A percentile compares a stretch with the other conserved stretches of the same genome.
Conservation (phyloP, 805 yeast genomes). For the Candida germanica region DNA sequence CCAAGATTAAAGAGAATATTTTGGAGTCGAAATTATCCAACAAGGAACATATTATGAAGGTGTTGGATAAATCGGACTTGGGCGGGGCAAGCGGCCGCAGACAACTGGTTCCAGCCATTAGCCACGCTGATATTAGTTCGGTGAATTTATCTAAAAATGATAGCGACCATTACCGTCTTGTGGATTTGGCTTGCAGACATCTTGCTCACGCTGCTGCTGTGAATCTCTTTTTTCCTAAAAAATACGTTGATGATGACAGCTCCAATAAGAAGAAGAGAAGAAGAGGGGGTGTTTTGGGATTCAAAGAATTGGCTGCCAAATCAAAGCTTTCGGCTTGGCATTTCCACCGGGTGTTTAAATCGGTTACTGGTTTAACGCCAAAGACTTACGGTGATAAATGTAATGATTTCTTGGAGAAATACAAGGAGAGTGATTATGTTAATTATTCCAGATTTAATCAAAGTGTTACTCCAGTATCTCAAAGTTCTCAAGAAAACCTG, state of each 20-base stretch:
- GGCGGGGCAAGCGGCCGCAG: slow-evolving; percentile 21
- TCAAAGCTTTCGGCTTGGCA: slow-evolving; percentile 88
- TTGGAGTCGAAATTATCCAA: slow-evolving; percentile 22
- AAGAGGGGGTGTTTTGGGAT: slow-evolving; percentile 78
- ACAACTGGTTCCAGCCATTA: slow-evolving; percentile 23
- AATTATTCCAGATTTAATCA: slow-evolving; percentile 13
- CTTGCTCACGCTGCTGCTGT: slow-evolving; percentile 75
- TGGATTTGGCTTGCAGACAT: slow-evolving; percentile 78
- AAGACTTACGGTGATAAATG: slow-evolving; percentile 86
- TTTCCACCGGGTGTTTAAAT: slow-evolving; percentile 85
- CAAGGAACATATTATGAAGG: slow-evolving; percentile 23
- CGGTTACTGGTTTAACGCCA: slow-evolving; percentile 83
- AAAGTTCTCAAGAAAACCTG: slow-evolving; percentile 3
- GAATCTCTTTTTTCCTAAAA: slow-evolving; percentile 27
- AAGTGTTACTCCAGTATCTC: slow-evolving; percentile 10
- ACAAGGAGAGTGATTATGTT: slow-evolving; percentile 19
- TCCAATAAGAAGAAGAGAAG: slow-evolving; percentile 44
- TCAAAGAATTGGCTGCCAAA: slow-evolving; percentile 83
- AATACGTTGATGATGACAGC: slow-evolving; percentile 17
- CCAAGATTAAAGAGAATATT: slow-evolving; percentile 35
- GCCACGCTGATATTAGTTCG: slow-evolving; percentile 1
- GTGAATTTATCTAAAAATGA: slow-evolving; percentile 51
- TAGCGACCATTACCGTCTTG: slow-evolving; percentile 64
- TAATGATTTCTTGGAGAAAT: slow-evolving; percentile 51
- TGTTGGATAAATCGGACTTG: slow-evolving; percentile 16